Conservation (phyloP, 345 rosid genomes). For the Salix koriyanagi region DNA sequence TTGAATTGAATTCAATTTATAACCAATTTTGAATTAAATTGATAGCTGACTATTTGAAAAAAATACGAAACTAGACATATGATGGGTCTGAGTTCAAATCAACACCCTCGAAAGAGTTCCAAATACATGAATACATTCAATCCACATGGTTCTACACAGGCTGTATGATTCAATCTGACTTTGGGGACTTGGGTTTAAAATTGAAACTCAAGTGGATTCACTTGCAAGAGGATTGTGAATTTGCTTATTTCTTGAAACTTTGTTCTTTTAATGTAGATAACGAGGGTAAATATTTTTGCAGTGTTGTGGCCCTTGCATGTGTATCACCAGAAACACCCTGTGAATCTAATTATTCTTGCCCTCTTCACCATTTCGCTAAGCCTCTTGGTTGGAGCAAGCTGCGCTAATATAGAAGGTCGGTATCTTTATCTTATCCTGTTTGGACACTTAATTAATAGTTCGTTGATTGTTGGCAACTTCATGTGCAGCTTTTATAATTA, state of each 20-base stretch:
- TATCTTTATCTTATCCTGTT: constrained; percentile 11
- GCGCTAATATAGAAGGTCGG: constrained; percentile 84
- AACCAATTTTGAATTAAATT: too few species aligned
- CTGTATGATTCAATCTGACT: too few species aligned
- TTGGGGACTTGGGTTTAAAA: too few species aligned
- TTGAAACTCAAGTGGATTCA: background rate
- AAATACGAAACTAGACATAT: too few species aligned
- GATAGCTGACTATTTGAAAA: too few species aligned
- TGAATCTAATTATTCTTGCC: constrained; percentile 76
- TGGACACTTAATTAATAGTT: background rate
- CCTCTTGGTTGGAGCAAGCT: constrained; percentile 78
- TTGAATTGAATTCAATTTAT: too few species aligned
- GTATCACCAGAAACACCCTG: constrained; percentile 91
- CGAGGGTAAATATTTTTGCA: constrained; percentile 30
- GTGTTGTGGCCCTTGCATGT: constrained; percentile 88
- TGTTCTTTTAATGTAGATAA: background rate
- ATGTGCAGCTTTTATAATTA: background rate
- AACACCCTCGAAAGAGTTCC: too few species aligned
- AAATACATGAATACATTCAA: too few species aligned
- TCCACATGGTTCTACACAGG: too few species aligned
- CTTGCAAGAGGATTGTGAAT: background rate
- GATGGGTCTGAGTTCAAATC: too few species aligned
- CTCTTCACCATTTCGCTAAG: constrained; percentile 83
- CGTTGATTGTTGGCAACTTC: background rate
- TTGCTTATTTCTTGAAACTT: background rate